Base-by-base conservation (phyloP, 2,329 filamentous ascomycete species). In the Ophiocordyceps robertsii region DNA sequence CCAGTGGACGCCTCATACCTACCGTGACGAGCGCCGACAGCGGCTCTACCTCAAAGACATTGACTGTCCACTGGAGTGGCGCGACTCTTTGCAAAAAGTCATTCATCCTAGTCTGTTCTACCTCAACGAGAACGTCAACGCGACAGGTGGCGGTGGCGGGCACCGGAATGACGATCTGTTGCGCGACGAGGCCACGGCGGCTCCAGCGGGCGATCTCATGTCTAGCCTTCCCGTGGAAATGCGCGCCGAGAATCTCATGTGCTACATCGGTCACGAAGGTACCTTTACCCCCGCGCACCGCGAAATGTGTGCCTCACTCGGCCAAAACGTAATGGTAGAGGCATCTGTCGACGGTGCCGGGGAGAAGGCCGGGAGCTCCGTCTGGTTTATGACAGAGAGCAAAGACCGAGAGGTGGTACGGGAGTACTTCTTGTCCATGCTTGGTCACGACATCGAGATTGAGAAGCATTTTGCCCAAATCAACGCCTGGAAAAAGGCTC, bases 311-410 rank as follows among this genome's bases (percentile, higher is more conserved):
- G 92, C 87, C 12, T 94, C 84, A 31, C 66, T 96, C 12, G 90
- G 92, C 0, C 92, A 98, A 51, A 98, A 98, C 56, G 90, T 98
- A 52, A 96, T 98, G 92, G 88, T 98, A 2, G 87, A 95, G 50
- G 80, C 88, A 2, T 96, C 90, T 1, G 67, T 77, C 3, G 67
- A 75, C 16, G 75, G 81, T 43, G 70, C 83, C 40, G 85, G 83
- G 5, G 85, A 92, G 56, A 84, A 80, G 48, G 76, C 83, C 2
- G 92, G 92, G 2, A 94, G 85, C 43, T 95, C 92, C 0, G 77
- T 98, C 32, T 98, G 92, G 92, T 95, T 96, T 58, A 96, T 98
- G 92, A 96, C 92, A 0, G 88, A 95, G 59, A 88, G 81, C 31
- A 93, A 92, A 53, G 92, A 98, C 55, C 80, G 92, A 2, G 82